These are phyloP conservation scores for Rhamnella rubrinervis DNA, from an alignment of 331 rosid genomes.

Conservation along the genomic window DNA sequence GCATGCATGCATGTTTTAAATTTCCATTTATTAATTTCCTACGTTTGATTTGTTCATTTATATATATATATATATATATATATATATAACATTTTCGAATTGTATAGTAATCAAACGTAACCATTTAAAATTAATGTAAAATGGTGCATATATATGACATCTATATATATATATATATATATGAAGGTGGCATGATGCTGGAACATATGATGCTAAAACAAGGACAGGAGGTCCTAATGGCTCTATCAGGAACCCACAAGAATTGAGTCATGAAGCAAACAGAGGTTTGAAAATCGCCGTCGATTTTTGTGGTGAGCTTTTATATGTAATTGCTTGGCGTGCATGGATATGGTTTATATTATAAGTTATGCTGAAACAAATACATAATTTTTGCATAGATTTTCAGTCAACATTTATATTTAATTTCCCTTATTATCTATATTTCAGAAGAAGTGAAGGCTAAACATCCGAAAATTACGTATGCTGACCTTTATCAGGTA, in stretches of 20 bases:
- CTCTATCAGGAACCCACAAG: constrained; percentile 27
- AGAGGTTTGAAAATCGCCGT: constrained; percentile 29
- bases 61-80: too few relatives aligned
- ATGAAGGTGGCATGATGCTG: constrained; percentile 41
- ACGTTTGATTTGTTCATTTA: neutral
- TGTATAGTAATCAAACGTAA: neutral
- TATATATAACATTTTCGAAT: neutral
- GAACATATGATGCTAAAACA: constrained; percentile 32
- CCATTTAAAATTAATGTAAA: too few relatives aligned
- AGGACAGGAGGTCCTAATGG: constrained; percentile 41
- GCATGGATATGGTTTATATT: too few relatives aligned
- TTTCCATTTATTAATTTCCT: too few relatives aligned
- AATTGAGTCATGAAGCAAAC: constrained; percentile 23
- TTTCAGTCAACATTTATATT: neutral
- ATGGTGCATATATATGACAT: too few relatives aligned
- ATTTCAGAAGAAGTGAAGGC: constrained; percentile 35
- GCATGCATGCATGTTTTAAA: too few relatives aligned
- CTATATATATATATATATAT: too few relatives aligned
- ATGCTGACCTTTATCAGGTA: constrained; percentile 47
- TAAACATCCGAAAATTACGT: constrained; percentile 24
- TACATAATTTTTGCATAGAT: neutral
- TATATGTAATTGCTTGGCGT: too few relatives aligned
- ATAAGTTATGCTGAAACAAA: too few relatives aligned
- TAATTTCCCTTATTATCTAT: neutral
- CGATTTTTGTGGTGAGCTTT: constrained; percentile 25